Base-by-base conservation (phyloP, 2,329 filamentous ascomycete genomes). In the Monosporascus sp. region DNA sequence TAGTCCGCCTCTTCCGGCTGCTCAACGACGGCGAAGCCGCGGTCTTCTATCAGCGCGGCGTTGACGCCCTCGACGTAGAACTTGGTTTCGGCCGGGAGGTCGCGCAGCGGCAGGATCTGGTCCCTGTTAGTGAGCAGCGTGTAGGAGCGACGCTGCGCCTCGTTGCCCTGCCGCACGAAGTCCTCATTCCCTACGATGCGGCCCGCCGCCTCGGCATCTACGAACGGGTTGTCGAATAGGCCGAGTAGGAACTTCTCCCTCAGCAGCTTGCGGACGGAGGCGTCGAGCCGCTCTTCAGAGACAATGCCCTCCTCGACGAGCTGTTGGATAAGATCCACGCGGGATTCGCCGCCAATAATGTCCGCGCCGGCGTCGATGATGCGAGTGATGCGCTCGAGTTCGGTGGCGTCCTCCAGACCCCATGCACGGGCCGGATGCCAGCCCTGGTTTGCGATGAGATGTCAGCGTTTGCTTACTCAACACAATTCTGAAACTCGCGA, bases 321-420 rank as follows among this genome's bases (percentile, higher is more conserved):
- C 52, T 79, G 67, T 2, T 77, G 60, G 18, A 81, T 65, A 2
- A 81, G 70, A 51, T 81, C 77, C 0, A 75, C 71, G 0, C 73
- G 63, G 3, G 68, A 58, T 58, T 81, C 78, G 11, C 78, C 78
- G 2, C 78, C 78, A 48, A 81, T 73, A 53, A 79, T 77, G 54
- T 81, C 78, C 35, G 74, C 75, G 0, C 78, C 78, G 0, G 78
- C 78, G 7, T 80, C 71, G 1, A 81, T 56, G 11, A 81, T 69
- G 55, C 66, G 74, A n/a, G 62, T 68, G 5, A 64, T 71, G 9
- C 76, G 67, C 54, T 80, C 66, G 2, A 74, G 58, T 52, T 70
- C 74, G 18, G 61, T 73, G 2, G 76, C 62, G 49, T 73, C 61
- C 57, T 81, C 77, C 1, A 75, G 69, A 1, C 78, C 78, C 78